Percentiles rank a stretch among this genome's conserved stretches.
Conservation (phyloP, 164 flowering plant species). For the Stephania cephalantha region DNA sequence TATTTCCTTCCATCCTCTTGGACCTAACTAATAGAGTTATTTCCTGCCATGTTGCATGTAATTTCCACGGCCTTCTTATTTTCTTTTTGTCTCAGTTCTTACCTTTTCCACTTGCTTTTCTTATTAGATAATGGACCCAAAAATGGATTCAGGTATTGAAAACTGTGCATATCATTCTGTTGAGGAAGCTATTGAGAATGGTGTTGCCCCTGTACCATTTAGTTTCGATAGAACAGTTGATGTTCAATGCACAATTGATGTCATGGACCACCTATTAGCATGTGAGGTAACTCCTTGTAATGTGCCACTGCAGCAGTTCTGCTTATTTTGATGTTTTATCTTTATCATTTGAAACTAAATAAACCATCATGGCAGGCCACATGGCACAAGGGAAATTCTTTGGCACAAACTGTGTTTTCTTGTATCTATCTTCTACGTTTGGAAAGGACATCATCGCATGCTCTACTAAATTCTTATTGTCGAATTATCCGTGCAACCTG, state of each 20-base stretch:
- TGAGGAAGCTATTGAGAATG: slow-evolving; percentile 91
- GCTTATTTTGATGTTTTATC: neutral
- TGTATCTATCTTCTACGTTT: slow-evolving; percentile 86
- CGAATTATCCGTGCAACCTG: slow-evolving; percentile 81
- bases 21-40: too few relatives aligned
- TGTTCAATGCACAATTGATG: slow-evolving; percentile 62
- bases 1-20: too few relatives aligned
- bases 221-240: slow-evolving; percentile 61
- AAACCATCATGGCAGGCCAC: slow-evolving; percentile 61
- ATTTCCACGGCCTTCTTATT: neutral
- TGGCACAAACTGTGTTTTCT: slow-evolving; percentile 92
- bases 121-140: slow-evolving; percentile 96
- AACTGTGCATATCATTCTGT: slow-evolving; percentile 64
- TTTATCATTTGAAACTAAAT: neutral
- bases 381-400: slow-evolving; percentile 96
- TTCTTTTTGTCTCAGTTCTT: slow-evolving; percentile 3
- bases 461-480: slow-evolving; percentile 77
- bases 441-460: slow-evolving; percentile 77
- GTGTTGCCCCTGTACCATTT: slow-evolving; percentile 91
- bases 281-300: slow-evolving; percentile 65
- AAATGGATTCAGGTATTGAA: slow-evolving; percentile 96
- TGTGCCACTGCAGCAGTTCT: neutral
- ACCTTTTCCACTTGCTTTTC: slow-evolving; percentile 11
- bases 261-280: slow-evolving; percentile 91
- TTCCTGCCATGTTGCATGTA: too few relatives aligned